Evolutionary conservation across 2,329 filamentous ascomycete genomes (phyloP), one percentile per base, ranked within the genome.

Genomic region (Fusarium humuli): DNA sequence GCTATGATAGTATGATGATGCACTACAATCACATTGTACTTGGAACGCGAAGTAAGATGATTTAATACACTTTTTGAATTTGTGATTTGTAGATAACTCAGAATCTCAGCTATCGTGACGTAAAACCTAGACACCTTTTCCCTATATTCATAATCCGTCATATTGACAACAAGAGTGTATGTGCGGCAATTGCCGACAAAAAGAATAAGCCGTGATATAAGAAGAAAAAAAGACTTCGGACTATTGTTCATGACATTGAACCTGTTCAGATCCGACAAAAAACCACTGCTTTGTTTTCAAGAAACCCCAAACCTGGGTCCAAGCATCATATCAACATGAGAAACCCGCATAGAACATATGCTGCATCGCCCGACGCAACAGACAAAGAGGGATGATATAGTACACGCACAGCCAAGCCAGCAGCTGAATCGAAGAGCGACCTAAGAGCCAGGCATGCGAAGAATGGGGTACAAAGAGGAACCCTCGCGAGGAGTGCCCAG

Each of bases 381-480:
- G 46, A 37, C 45, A 53, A 58, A 3, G 48, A 64, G 55, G 45
- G 67, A 61, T 44, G 37, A 59, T 67, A 53, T 71, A 62, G 41
- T 75, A 75, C 70, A 75, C 67, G 46, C 73, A 65, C 67, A 74
- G 53, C 65, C 47, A 67, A 53, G 47, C 58, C 55, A 71, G 47
- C 53, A 64, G 57, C 57, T 46, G 37, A 59, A 46, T 42, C 52
- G 61, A 22, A 13, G 34, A 46, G n/a, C 22, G 34, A 40, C 50
- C 63, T 72, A 80, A 61, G 77, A 73, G 49, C 79, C 79, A 45
- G 79, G 79, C 74, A 81, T 77, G 41, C 80, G 80, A 41, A 83
- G 77, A 61, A 82, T 77, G 23, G 81, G 81, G 61, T 83, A 83
- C 16, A 83, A 76, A 40, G 79, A 77, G 45, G 79, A 76, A 20